phyloP scores from a whole-genome alignment of 2,329 filamentous ascomycete species.

The Botryotinia calthae region DNA sequence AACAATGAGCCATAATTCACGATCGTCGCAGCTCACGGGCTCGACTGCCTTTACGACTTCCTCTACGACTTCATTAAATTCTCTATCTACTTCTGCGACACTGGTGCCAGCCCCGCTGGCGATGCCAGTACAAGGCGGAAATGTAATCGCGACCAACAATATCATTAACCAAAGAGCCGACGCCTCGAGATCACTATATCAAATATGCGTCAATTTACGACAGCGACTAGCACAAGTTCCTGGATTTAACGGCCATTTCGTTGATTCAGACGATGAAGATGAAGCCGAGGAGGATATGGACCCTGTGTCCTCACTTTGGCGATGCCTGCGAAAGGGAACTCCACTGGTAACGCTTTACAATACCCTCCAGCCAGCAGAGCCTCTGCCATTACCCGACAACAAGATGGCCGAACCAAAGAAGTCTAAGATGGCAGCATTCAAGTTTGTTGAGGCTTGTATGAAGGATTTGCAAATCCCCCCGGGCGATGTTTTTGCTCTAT shows the following conservation, averaged over 20 bases:
- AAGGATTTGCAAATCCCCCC: constrained; percentile 73
- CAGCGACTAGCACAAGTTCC: constrained; percentile 80
- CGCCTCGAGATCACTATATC: constrained; percentile 86
- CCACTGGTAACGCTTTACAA: constrained; percentile 91
- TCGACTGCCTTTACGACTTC: constrained; percentile 51
- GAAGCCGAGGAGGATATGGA: constrained; percentile 64
- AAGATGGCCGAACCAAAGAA: constrained; percentile 66
- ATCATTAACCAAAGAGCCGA: constrained; percentile 98
- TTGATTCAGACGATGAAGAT: constrained; percentile 68
- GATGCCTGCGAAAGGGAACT: constrained; percentile 76
- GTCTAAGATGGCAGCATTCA: constrained; percentile 84
- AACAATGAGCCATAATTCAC: constrained; percentile 42
- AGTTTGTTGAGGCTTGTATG: constrained; percentile 87
- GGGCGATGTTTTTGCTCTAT: constrained; percentile 86
- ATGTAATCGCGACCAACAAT: constrained; percentile 77
- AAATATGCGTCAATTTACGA: constrained; percentile 86
- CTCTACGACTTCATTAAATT: constrained; percentile 38
- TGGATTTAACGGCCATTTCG: constrained; percentile 72
- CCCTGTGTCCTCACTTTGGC: constrained; percentile 89
- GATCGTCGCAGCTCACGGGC: constrained; percentile 62
- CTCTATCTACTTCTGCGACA: constrained; percentile 37
- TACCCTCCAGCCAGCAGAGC: constrained; percentile 67
- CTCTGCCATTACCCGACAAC: constrained; percentile 63
- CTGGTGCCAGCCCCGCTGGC: constrained; percentile 39
- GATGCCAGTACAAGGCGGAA: constrained; percentile 49